Conservation (phyloP, 495 filamentous ascomycete genomes). For the Trichoderma gamsii region DNA sequence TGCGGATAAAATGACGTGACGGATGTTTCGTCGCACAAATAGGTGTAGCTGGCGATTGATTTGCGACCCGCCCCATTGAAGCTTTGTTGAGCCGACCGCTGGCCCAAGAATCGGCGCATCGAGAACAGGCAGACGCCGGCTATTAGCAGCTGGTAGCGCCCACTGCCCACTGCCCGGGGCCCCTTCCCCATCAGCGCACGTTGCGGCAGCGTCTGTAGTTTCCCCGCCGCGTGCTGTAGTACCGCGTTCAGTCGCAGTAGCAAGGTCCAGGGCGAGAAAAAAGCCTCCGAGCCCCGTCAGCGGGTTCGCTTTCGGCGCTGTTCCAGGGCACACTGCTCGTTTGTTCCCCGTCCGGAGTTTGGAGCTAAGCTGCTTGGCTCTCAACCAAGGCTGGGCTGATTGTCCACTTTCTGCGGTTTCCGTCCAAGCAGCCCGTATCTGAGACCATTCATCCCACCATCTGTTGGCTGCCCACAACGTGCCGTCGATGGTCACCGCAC, state of each 20-base stretch:
- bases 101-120: not conserved
- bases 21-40: not conserved
- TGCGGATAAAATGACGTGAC: not conserved
- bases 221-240: too few species aligned
- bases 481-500: not conserved
- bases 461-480: not conserved
- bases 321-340: too few species aligned
- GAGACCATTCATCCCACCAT: constrained; percentile 1
- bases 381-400: not conserved
- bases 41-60: not conserved
- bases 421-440: not conserved
- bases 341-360: too few species aligned
- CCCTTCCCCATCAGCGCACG: not conserved
- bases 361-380: too few species aligned
- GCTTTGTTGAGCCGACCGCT: not conserved
- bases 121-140: constrained; percentile 5
- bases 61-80: not conserved
- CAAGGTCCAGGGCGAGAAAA: too few species aligned
- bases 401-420: not conserved
- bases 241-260: too few species aligned
- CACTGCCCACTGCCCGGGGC: not conserved
- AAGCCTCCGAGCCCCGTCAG: too few species aligned
- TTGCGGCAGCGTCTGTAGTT: too few species aligned
- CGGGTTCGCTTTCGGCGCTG: too few species aligned
- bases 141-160: not conserved